Base-by-base conservation (phyloP, 2,329 filamentous ascomycete genomes). In the Aspergillus awamori region DNA sequence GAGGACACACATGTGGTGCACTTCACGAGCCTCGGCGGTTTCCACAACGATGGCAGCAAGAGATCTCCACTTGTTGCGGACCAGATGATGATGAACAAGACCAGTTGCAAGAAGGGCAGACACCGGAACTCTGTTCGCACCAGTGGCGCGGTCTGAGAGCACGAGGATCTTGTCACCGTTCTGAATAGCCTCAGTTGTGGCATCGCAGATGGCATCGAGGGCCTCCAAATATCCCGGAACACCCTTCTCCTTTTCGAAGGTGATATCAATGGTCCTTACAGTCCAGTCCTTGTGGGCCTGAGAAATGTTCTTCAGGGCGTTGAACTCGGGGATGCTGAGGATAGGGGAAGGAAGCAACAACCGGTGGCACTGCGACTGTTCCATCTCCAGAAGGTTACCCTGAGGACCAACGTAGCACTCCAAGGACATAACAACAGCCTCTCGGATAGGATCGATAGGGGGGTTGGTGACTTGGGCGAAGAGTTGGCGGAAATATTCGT, bases 381-480 rank as follows among this genome's bases (percentile, higher is more conserved):
- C 89, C 91, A 98, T 97, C 80, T 97, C 93, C 30, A 97, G 83
- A 60, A 98, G 81, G 75, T 98, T 98, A 61, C 94, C 94, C 79
- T 98, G 94, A 49, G 94, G 94, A 53, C 94, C 94, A 69, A 98
- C 91, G 74, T 97, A 98, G 72, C 94, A 96, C 75, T 97, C 93
- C 43, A 98, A 82, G 59, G 94, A 97, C 94, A 98, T 98, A 78
- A 98, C 94, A 72, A 97, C 95, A 28, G 93, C 94, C 83, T 98
- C 94, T 78, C 94, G 87, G 70, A 98, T 98, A 33, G 94, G 94
- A 74, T 98, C 94, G 73, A 98, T 98, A 13, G 94, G 94, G 68
- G 94, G 94, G 79, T 98, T 98, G 64, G 94, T 98, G 76, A 98
- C 94, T 81, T 98, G 94, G 8, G 94, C 94, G 77, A 98, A 98